These are phyloP conservation scores for Botryotinia convoluta DNA, from an alignment of 2,329 filamentous ascomycete species.

Conservation along the genomic window DNA sequence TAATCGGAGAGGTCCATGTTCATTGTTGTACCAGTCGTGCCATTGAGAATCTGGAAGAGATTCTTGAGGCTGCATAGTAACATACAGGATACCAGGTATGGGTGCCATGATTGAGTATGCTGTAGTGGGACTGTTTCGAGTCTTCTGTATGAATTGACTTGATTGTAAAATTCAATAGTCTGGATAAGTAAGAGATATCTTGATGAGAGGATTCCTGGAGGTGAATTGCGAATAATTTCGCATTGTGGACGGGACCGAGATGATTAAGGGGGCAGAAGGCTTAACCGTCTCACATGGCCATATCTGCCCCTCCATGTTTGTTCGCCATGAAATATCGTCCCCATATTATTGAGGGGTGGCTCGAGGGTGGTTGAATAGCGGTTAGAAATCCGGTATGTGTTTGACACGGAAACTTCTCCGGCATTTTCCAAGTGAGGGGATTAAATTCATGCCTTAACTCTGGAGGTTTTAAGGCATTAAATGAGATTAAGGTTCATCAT, in stretches of 20 bases:
- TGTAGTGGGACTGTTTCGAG: not conserved
- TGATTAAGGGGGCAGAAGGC: conserved; percentile 15
- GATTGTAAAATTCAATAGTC: not conserved
- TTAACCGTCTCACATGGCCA: conserved; percentile 13
- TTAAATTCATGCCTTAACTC: not conserved
- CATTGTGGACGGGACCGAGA: not conserved
- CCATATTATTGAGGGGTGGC: conserved; percentile 1
- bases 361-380: not conserved
- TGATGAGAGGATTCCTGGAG: not conserved
- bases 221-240: not conserved
- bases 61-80: conserved; percentile 78
- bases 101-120: conserved; percentile 15
- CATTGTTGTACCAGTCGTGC: conserved; percentile 93
- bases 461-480: not conserved
- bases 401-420: conserved; percentile 7
- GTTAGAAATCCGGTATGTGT: conserved; percentile 4
- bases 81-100: conserved; percentile 69
- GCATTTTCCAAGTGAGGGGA: not conserved
- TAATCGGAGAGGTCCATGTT: conserved; percentile 80
- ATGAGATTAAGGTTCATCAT: not conserved
- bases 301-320: conserved; percentile 16
- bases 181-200: not conserved
- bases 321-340: not conserved
- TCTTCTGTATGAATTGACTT: not conserved
- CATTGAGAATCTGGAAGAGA: conserved; percentile 64